Evolutionary conservation across 2,329 filamentous ascomycete genomes (phyloP).

Genomic region (Tolypocladium endophyticum): DNA sequence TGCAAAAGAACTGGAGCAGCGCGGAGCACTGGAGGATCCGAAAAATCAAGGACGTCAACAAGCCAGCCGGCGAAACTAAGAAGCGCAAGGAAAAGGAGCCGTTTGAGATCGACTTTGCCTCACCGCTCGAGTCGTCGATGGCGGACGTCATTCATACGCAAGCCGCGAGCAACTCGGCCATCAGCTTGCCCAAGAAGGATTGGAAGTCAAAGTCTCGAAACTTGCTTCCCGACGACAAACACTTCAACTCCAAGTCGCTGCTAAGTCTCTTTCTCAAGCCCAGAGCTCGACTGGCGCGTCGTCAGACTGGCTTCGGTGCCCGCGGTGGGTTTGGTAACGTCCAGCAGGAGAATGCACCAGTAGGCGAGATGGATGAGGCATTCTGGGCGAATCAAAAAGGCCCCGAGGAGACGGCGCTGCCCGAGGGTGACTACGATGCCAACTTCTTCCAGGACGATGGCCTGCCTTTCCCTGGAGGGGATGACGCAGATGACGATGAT

Average conservation of each 20-base stretch:
- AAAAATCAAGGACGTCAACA: slow-evolving; percentile 72
- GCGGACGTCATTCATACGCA: slow-evolving; percentile 73
- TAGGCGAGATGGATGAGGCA: slow-evolving; percentile 83
- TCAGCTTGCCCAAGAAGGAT: slow-evolving; percentile 83
- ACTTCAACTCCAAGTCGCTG: slow-evolving; percentile 90
- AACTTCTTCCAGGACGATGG: slow-evolving; percentile 94
- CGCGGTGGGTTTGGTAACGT: slow-evolving; percentile 31
- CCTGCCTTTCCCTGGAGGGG: slow-evolving; percentile 54
- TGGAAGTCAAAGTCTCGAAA: slow-evolving; percentile 93
- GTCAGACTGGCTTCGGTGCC: slow-evolving; percentile 40
- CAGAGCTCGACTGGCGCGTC: slow-evolving; percentile 69
- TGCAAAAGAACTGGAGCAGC: slow-evolving; percentile 95
- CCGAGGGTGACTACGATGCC: slow-evolving; percentile 80
- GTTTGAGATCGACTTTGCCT: slow-evolving; percentile 85
- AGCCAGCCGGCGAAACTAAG: slow-evolving; percentile 48
- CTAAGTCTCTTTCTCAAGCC: slow-evolving; percentile 90
- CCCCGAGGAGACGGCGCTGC: slow-evolving; percentile 47
- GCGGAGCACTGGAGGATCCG: slow-evolving; percentile 98
- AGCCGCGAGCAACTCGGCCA: slow-evolving; percentile 68
- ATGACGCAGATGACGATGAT: slow-evolving; percentile 55
- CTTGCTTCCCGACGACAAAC: slow-evolving; percentile 91
- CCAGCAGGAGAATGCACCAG: slow-evolving; percentile 40
- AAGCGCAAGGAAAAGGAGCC: slow-evolving; percentile 91
- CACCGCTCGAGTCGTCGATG: slow-evolving; percentile 59
- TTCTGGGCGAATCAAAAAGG: slow-evolving; percentile 79